Evolutionary conservation across 108 stramenopile species (phyloP).

Genomic region (Chaetoceros muelleri): DNA sequence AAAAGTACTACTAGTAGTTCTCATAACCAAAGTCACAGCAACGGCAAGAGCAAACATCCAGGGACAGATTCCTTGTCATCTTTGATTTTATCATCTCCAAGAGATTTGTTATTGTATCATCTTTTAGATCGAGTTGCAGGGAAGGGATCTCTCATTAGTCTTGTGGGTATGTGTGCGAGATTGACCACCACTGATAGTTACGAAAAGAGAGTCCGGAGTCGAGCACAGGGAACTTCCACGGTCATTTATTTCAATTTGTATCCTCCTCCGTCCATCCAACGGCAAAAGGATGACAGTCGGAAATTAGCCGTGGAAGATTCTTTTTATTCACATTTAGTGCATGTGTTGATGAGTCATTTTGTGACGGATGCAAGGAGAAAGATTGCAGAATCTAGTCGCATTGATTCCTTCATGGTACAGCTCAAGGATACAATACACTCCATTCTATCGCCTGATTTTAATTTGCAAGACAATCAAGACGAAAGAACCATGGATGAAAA

Average conservation of each 20-base stretch:
- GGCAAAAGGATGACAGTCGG: too few species aligned
- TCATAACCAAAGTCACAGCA: background rate
- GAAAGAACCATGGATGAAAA: background rate
- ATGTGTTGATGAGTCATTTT: conserved; percentile 40
- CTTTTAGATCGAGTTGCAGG: conserved; percentile 73
- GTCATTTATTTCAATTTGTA: conserved; percentile 35
- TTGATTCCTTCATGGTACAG: background rate
- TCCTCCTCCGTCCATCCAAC: background rate
- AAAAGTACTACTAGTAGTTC: background rate
- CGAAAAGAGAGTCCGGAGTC: conserved; percentile 75
- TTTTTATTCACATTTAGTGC: conserved; percentile 30
- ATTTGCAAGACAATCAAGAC: background rate
- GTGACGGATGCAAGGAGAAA: background rate
- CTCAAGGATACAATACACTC: background rate
- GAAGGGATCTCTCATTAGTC: conserved; percentile 41
- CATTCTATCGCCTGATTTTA: background rate
- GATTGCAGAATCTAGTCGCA: background rate
- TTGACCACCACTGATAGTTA: conserved; percentile 28
- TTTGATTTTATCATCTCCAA: conserved; percentile 8
- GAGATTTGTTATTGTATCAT: conserved; percentile 77
- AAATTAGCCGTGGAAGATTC: too few species aligned
- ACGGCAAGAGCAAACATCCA: background rate
- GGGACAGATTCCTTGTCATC: background rate
- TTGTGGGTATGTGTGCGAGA: conserved; percentile 58
- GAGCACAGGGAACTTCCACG: conserved; percentile 66